A percentile compares a stretch with the other conserved stretches of the same genome.
phyloP scores from a whole-genome alignment of 495 filamentous ascomycete genomes.

The Penicillium steckii region DNA sequence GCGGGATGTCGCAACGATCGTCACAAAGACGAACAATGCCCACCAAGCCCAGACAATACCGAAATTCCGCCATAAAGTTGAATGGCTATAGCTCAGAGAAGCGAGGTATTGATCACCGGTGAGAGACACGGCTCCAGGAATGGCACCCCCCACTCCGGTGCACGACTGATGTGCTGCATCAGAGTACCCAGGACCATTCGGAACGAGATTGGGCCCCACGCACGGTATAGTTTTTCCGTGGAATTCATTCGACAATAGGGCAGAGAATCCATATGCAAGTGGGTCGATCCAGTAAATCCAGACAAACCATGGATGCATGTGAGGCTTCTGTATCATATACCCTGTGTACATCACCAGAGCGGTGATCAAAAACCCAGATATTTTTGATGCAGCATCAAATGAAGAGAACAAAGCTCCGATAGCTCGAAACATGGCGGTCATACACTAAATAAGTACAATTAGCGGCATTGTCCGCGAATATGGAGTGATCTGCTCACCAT shows the following conservation, averaged over 20 bases:
- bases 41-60: conserved; percentile 11
- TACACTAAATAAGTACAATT: neutral
- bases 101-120: conserved; percentile 13
- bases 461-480: no score
- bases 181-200: neutral
- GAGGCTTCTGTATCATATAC: conserved; percentile 70
- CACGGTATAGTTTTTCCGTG: neutral
- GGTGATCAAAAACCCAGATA: no score
- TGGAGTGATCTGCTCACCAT: no score
- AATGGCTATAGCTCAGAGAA: conserved; percentile 3
- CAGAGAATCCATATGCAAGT: conserved; percentile 81
- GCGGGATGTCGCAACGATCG: no score
- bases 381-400: no score
- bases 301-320: conserved; percentile 76
- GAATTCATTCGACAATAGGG: conserved; percentile 80
- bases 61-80: conserved; percentile 15
- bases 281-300: conserved; percentile 89
- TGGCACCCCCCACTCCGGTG: conserved; percentile 3
- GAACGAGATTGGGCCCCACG: neutral
- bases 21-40: conserved; percentile 4
- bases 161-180: neutral
- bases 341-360: conserved; percentile 69
- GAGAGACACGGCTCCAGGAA: conserved; percentile 7
- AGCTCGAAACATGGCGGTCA: conserved; percentile 1
- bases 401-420: conserved; percentile 3